phyloP scores from a whole-genome alignment of 768 basidiomycete species.

The Termitomyces eurrhizus region DNA sequence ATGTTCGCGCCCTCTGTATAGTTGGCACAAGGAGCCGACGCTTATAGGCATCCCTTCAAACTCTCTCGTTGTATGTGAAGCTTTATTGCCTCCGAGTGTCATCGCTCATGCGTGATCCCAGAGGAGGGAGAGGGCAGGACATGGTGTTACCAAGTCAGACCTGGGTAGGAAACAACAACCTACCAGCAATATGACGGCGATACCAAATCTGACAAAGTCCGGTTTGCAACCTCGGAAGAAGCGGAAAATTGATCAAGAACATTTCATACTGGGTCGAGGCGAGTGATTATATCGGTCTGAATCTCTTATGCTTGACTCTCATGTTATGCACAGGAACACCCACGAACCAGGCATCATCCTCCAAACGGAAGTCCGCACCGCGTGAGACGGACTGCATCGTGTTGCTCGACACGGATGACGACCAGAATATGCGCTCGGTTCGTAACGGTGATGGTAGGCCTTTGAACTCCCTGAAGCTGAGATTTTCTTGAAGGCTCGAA shows the following conservation, averaged over 20 bases:
- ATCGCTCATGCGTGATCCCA: not conserved
- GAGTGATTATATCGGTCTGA: not conserved
- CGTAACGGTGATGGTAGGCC: not conserved
- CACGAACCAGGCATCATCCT: not conserved
- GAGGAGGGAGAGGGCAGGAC: conserved; percentile 2
- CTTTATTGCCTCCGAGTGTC: not conserved
- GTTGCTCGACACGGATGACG: not conserved
- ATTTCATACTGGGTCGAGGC: not conserved
- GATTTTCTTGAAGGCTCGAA: not conserved
- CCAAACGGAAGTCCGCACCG: not conserved
- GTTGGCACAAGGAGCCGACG: conserved; percentile 8
- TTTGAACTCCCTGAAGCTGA: not conserved
- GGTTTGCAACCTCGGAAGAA: not conserved
- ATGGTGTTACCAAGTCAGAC: not conserved
- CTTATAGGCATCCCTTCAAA: not conserved
- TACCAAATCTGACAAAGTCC: not conserved
- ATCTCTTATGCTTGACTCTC: not conserved
- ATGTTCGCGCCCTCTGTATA: not conserved
- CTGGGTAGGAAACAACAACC: not conserved
- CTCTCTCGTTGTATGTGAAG: not conserved
- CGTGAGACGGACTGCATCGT: not conserved
- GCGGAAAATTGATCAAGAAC: not conserved
- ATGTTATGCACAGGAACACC: not conserved
- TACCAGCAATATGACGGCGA: not conserved
- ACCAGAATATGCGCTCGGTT: not conserved